Base-by-base conservation (phyloP, 371 early-diverging fungal species). In the Conidiobolus incongruus region DNA sequence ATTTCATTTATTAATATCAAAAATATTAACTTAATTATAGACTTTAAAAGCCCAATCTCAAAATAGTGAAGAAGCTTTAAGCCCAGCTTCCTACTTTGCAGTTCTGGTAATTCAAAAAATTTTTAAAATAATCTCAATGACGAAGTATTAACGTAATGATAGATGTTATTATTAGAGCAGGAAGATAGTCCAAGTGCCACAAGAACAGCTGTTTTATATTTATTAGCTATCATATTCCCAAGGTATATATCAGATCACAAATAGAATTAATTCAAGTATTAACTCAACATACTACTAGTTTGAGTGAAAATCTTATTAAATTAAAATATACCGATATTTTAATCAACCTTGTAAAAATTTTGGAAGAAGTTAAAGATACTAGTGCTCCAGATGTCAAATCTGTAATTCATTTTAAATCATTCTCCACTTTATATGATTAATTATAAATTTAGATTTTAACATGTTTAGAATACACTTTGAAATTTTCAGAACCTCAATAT, bases 11-110 rank as follows among this genome's bases (percentile, higher is more conserved):
- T n/a, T 24, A 34, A 23, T 29, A 12, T 11, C 8, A 20, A 15
- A 13, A 45, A 23, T 10, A 16, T 35, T 23, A 12, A 44, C 39
- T 31, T 36, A 48, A 10, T 32, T 15, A 61, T 32, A 72, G 62
- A 81, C 85, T 20, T 71, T 92, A 44, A 56, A 54, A 30, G 85
- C 85, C 52, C 77, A 83, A 52, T 58, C 63, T 41, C 74, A 68
- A 21, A 46, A 59, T 22, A 58, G 69, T n/a, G n/a, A n/a, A n/a
- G n/a, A n/a, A n/a, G n/a, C n/a, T n/a, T n/a, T n/a, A 21, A 64
- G 61, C 15, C 77, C 93, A 2, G 65, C 81, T 19, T 77, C 87
- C 19, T 92, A 91, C 58, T 91, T 88, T 65, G 85, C 78, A 24
- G 78, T 82, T 15, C 62, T 91, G 58, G 75, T 86, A 65, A 62